Percentiles rank a stretch among this genome's conserved stretches.
Conservation (phyloP, 768 basidiomycete species). For the Trametes meyenii region DNA sequence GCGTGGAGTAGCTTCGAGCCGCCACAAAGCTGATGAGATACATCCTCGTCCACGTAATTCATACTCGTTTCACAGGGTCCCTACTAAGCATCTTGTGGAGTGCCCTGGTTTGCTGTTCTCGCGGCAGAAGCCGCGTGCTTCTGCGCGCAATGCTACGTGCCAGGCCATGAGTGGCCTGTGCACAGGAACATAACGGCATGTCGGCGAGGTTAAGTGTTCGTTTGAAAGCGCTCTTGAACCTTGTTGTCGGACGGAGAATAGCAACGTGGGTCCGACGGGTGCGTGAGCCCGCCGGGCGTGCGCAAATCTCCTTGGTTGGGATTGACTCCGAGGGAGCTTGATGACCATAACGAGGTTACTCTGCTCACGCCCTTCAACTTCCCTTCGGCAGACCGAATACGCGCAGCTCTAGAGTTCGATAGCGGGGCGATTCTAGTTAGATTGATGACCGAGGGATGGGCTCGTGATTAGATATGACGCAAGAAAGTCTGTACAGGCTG, state of each 20-base stretch:
- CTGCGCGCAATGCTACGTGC: slow-evolving; percentile 14
- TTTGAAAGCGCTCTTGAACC: background rate
- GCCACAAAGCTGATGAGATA: slow-evolving; percentile 28
- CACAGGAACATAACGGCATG: slow-evolving; percentile 3
- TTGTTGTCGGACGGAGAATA: slow-evolving; percentile 19
- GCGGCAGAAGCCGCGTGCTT: slow-evolving; percentile 18
- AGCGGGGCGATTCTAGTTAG: slow-evolving; percentile 26
- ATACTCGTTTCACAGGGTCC: slow-evolving; percentile 7
- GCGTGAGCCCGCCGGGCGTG: slow-evolving; percentile 4
- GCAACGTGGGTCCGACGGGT: slow-evolving; percentile 15
- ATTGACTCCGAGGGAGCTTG: slow-evolving; percentile 16
- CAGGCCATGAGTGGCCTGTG: slow-evolving; percentile 8
- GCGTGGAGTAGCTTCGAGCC: slow-evolving; percentile 21
- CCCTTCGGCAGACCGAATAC: slow-evolving; percentile 16
- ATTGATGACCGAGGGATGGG: slow-evolving; percentile 27
- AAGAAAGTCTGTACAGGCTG: background rate
- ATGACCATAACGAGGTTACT: slow-evolving; percentile 24
- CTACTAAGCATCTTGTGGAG: slow-evolving; percentile 5
- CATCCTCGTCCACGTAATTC: slow-evolving; percentile 21
- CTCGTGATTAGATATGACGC: slow-evolving; percentile 23
- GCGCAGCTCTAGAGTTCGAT: slow-evolving; percentile 26
- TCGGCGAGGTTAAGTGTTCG: slow-evolving; percentile 9
- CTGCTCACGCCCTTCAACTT: slow-evolving; percentile 17
- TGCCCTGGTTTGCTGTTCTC: slow-evolving; percentile 15
- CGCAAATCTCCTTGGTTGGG: slow-evolving; percentile 18